Conservation (phyloP, 768 basidiomycete genomes). For the Kockovaella imperatae region DNA sequence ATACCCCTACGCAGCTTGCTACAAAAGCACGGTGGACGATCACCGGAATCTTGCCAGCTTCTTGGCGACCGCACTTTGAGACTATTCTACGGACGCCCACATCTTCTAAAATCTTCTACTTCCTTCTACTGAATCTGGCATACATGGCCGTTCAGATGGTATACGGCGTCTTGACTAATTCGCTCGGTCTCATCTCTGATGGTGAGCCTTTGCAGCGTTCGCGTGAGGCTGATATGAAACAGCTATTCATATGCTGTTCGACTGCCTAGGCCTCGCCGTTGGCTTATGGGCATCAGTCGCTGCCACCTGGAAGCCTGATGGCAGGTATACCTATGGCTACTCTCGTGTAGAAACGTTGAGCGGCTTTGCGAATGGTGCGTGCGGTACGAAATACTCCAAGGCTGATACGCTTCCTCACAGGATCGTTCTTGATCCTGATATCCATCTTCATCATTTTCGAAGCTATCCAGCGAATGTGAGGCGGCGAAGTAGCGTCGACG, state of each 20-base stretch:
- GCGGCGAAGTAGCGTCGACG: constrained; percentile 1
- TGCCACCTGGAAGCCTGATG: constrained; percentile 95
- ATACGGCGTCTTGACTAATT: constrained; percentile 89
- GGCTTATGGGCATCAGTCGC: constrained; percentile 94
- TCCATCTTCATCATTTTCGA: constrained; percentile 98
- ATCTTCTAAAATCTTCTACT: constrained; percentile 93
- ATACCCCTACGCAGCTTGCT: background rate
- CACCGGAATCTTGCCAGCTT: constrained; percentile 31
- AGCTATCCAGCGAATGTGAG: constrained; percentile 85
- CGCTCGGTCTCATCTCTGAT: constrained; percentile 90
- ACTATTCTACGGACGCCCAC: constrained; percentile 85
- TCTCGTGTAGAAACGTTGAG: constrained; percentile 94
- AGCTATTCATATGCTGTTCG: constrained; percentile 99
- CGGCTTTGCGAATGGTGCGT: constrained; percentile 95
- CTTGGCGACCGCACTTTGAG: constrained; percentile 59
- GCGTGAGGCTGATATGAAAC: constrained; percentile 8
- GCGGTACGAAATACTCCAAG: constrained; percentile 38
- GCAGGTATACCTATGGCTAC: constrained; percentile 92
- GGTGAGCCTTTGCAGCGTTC: constrained; percentile 51
- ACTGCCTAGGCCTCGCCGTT: constrained; percentile 93
- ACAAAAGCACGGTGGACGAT: constrained; percentile 15
- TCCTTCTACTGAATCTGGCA: constrained; percentile 82
- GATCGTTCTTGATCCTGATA: constrained; percentile 50
- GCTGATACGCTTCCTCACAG: constrained; percentile 9
- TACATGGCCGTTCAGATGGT: constrained; percentile 95